Conservation (phyloP, 164 flowering plant species). For the Santalum album region DNA sequence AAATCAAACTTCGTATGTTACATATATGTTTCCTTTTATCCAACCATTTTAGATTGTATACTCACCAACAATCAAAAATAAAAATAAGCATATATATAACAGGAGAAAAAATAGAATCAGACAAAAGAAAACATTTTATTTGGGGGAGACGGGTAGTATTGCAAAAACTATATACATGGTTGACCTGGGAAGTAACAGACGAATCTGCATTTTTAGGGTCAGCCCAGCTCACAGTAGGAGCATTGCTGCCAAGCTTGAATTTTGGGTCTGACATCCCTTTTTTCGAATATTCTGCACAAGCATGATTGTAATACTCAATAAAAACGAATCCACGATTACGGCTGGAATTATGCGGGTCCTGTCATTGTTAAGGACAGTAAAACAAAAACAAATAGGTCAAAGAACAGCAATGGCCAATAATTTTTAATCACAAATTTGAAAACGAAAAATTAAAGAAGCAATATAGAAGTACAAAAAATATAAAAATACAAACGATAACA, state of each 20-base stretch:
- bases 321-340: constrained; percentile 93
- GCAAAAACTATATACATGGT: background rate
- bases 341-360: constrained; percentile 76
- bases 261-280: constrained; percentile 68
- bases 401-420: too few species aligned
- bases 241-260: constrained; percentile 70
- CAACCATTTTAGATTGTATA: too few species aligned
- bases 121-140: background rate
- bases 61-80: too few species aligned
- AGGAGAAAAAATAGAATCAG: background rate
- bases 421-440: too few species aligned
- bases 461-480: background rate
- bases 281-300: constrained; percentile 91
- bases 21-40: too few species aligned
- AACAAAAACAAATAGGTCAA: too few species aligned
- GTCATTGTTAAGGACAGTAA: constrained; percentile 5
- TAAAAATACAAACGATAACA: background rate
- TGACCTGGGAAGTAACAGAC: constrained; percentile 70
- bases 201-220: constrained; percentile 74
- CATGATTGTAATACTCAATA: constrained; percentile 81
- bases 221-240: constrained; percentile 94
- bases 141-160: background rate
- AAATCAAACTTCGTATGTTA: too few species aligned
- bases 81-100: background rate
- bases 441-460: too few species aligned